Base-by-base conservation (phyloP, 1,284 basidiomycete genomes). In the Sphagnurus paluster region DNA sequence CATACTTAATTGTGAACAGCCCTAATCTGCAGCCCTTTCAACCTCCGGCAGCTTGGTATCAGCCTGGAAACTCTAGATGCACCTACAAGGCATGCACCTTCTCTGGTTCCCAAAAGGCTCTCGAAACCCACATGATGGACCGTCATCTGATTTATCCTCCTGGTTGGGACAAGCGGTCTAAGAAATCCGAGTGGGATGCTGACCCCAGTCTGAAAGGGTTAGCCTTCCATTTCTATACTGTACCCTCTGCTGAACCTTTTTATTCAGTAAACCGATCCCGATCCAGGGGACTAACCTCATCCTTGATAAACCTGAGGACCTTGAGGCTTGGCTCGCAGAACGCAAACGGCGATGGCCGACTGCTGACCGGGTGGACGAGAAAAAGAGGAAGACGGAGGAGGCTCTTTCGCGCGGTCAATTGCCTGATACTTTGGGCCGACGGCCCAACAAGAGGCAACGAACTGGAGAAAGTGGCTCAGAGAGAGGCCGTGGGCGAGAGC, bases 61-160 rank as follows among this genome's bases (percentile, higher is more conserved):
- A 80, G 45, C 61, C 79, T 32, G 88, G 88, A 4, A 73, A 71
- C 49, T 59, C 55, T 52, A 74, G 74, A 45, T 96, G 93, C 65
- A 76, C 77, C 1, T 72, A 86, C 50, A 72, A 72, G 28, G 79
- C 79, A 11, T 96, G 93, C 64, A 62, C 66, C 6, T 97, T 92
- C 59, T 73, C 74, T 21, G 92, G 90, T 19, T 83, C 89, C 5
- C 72, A 74, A 30, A 88, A 89, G 58, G 72, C 82, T 21, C 80
- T 95, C 4, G 84, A 91, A 62, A 75, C 77, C 16, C 93, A 96
- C 62, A 90, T 87, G 79, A 93, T 93, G 82, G 93, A 96, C 62
- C 74, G 92, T 16, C 93, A 95, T 66, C 71, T 95, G 39, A 84
- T 94, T 40, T 93, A 84, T 56, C 87, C 88, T 13, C 75, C 78